Base-by-base conservation (phyloP, 2,329 filamentous ascomycete genomes). In the Claviceps sp. region DNA sequence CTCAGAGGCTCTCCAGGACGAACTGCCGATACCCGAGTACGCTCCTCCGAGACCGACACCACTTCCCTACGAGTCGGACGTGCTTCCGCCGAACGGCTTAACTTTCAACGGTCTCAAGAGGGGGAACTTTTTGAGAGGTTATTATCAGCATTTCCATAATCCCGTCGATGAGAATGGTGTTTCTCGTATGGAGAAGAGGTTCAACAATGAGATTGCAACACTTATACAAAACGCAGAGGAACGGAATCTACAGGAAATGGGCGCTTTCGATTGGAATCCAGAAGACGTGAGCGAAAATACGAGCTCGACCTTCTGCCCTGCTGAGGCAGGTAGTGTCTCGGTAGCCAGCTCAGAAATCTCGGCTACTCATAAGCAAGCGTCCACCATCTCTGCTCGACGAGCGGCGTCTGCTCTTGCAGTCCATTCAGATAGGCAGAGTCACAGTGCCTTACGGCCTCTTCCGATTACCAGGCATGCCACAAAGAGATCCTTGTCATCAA, bases 21-120 rank as follows among this genome's bases (percentile, higher is more conserved):
- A 83, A 26, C 89, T 96, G 50, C 81, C 91, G 26, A 90, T 96
- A 51, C 81, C 91, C 54, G 93, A 97, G 72, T 95, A 95, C 65
- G 89, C 89, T 64, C 89, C 91, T 5, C 88, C 89, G 0, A 83
- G 75, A 54, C 77, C 82, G 1, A 77, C 76, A 58, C 75, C 81
- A n/a, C 70, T 81, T 11, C 78, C 79, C 0, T 87, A 87, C 61
- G 74, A 84, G 59, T 85, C 84, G 20, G 84, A 88, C 51, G 75
- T 85, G 53, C 80, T 85, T 55, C 81, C 82, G 4, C 69, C 74
- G 46, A 73, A 71, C 1, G 72, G 71, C 46, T 65, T 83, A 40
- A 81, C 74, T 1, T 77, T 82, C 48, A 72, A 80, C 8, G 73
- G 72, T 0, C 65, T 85, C 20, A 80, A 79, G 62, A 72, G 71